Evolutionary conservation across 208 protist genomes (phyloP).

Genomic region (Zelonia costaricensis): DNA sequence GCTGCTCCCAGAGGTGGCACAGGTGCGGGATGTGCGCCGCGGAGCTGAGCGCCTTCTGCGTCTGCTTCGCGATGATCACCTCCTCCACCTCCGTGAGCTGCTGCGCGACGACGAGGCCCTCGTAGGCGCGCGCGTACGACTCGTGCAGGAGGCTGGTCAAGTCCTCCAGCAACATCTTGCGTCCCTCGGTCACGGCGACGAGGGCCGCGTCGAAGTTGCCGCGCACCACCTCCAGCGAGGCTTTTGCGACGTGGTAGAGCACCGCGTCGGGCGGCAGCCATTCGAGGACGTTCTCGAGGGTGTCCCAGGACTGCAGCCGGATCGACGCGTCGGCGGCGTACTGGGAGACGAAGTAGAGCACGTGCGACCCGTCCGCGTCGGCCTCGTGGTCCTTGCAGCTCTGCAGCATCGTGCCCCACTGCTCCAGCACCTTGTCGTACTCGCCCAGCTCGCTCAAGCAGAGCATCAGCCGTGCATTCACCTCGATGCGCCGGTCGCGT

Average conservation of each 20-base stretch:
- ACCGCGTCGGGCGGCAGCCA: constrained; percentile 69
- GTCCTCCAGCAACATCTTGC: constrained; percentile 70
- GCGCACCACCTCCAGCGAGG: constrained; percentile 54
- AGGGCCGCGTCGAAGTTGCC: constrained; percentile 60
- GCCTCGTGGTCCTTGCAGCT: constrained; percentile 25
- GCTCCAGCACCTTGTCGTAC: constrained; percentile 66
- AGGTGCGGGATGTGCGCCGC: constrained; percentile 80
- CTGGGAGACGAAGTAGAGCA: constrained; percentile 72
- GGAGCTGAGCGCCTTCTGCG: constrained; percentile 53
- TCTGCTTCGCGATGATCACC: constrained; percentile 90
- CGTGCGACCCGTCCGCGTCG: constrained; percentile 49
- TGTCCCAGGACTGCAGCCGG: constrained; percentile 76
- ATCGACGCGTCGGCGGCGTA: constrained; percentile 88
- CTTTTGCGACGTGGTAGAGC: constrained; percentile 63
- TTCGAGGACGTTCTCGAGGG: constrained; percentile 43
- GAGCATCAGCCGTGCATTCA: constrained; percentile 60
- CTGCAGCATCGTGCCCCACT: constrained; percentile 57
- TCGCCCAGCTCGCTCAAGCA: constrained; percentile 82
- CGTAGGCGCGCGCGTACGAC: constrained; percentile 92
- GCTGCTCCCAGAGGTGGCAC: constrained; percentile 87
- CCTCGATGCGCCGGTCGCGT: constrained; percentile 44
- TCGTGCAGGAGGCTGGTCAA: constrained; percentile 80
- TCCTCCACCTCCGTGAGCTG: constrained; percentile 99
- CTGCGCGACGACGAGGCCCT: constrained; percentile 95
- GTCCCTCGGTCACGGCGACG: constrained; percentile 50